Percentiles rank a stretch among this genome's conserved stretches.
Conservation (phyloP, 2,329 filamentous ascomycete species). For the Calonectria honghensis region DNA sequence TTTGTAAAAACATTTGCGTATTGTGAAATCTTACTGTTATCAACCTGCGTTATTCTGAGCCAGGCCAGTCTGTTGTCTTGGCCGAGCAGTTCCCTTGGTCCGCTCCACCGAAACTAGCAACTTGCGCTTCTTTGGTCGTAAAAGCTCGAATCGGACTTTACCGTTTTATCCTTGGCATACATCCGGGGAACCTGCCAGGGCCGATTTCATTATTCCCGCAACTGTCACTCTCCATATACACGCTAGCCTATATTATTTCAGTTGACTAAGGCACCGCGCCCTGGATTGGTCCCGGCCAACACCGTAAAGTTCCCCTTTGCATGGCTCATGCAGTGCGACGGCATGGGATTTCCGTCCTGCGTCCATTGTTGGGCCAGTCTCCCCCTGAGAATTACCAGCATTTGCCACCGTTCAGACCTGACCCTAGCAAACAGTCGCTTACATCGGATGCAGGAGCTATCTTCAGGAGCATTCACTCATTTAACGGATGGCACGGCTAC, state of each 20-base stretch:
- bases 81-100: not conserved
- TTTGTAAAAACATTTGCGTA: not conserved
- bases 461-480: conserved; percentile 1
- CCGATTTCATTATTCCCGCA: conserved; percentile 23
- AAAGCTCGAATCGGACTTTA: not conserved
- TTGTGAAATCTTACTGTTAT: not conserved
- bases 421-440: not conserved
- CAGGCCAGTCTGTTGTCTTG: no score
- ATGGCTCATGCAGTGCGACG: not conserved
- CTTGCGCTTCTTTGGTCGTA: not conserved
- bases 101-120: not conserved
- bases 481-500: conserved; percentile 17
- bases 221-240: not conserved
- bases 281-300: conserved; percentile 6
- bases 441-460: not conserved
- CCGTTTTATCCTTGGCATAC: not conserved
- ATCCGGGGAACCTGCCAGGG: conserved; percentile 15
- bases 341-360: not conserved
- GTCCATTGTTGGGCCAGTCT: not conserved
- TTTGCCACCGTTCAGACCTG: conserved; percentile 1
- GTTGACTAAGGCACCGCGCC: conserved; percentile 8
- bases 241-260: conserved; percentile 11
- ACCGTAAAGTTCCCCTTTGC: not conserved
- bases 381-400: not conserved
- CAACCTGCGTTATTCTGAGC: not conserved